Percentiles rank a stretch among this genome's conserved stretches.
phyloP scores from a whole-genome alignment of 1,139 yeast genomes.

The Hanseniaspora sp. region DNA sequence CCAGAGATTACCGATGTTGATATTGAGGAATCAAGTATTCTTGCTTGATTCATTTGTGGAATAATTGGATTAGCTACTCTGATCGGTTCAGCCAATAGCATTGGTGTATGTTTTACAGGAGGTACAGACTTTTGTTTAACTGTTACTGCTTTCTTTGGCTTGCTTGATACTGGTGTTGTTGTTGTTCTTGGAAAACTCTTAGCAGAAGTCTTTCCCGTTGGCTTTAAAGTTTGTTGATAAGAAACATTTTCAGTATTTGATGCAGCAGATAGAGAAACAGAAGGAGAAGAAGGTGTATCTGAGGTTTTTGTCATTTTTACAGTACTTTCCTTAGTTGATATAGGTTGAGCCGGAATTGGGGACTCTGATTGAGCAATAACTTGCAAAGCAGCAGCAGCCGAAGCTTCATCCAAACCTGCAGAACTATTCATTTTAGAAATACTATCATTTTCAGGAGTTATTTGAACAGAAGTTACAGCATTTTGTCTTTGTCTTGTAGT shows the following conservation, averaged over 20 bases:
- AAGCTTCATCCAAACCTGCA: conserved; percentile 1
- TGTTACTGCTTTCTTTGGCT: neutral
- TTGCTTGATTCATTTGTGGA: neutral
- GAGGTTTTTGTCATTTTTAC: neutral
- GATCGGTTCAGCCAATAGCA: conserved; percentile 14
- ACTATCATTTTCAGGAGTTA: neutral
- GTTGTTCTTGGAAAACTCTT: neutral
- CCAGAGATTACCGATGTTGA: neutral
- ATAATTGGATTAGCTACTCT: conserved; percentile 16
- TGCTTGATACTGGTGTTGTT: neutral
- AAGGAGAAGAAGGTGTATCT: too few species aligned
- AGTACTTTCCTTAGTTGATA: neutral
- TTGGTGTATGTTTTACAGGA: neutral
- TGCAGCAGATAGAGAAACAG: too few species aligned
- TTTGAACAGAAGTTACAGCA: neutral
- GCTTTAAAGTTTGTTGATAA: too few species aligned
- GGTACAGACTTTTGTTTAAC: neutral
- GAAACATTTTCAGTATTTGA: too few species aligned
- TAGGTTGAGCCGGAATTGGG: neutral
- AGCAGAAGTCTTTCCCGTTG: neutral
- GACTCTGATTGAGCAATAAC: conserved; percentile 13
- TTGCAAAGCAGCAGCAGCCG: conserved; percentile 13
- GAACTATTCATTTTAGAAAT: neutral
- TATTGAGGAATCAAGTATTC: neutral
- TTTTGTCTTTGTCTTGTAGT: neutral